Conservation (phyloP, 345 rosid genomes). For the Bruguiera parviflora region DNA sequence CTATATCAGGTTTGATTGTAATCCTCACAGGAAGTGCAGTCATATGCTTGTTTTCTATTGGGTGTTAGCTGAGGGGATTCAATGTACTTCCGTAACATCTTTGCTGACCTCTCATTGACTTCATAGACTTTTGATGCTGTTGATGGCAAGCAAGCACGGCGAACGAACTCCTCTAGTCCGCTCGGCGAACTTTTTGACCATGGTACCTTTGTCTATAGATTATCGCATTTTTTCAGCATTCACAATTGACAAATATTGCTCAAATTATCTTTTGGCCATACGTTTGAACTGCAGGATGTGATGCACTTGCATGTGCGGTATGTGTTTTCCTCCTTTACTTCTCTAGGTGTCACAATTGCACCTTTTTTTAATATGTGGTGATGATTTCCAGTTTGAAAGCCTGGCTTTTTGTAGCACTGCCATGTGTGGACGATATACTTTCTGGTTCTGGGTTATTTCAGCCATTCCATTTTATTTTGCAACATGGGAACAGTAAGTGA, state of each 20-base stretch:
- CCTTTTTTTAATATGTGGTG: conserved; percentile 12
- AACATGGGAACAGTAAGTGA: conserved; percentile 92
- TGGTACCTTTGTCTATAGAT: conserved; percentile 40
- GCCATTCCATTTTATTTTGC: conserved; percentile 93
- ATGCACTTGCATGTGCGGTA: conserved; percentile 99
- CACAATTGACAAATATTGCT: conserved; percentile 12
- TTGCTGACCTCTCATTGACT: conserved; percentile 10
- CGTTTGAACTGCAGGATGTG: conserved; percentile 68
- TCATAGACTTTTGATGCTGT: conserved; percentile 93
- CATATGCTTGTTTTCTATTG: not conserved
- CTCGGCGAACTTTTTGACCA: conserved; percentile 95
- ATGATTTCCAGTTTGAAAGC: conserved; percentile 56
- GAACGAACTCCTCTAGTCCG: conserved; percentile 87
- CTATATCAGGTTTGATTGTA: conserved; percentile 71
- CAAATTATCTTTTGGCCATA: conserved; percentile 16
- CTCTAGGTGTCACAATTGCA: not conserved
- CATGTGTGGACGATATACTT: conserved; percentile 84
- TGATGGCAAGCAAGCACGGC: conserved; percentile 97
- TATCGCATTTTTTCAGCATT: not conserved
- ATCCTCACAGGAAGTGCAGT: conserved; percentile 1
- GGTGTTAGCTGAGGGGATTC: not conserved
- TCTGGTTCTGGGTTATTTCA: conserved; percentile 96
- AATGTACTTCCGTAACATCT: conserved; percentile 4
- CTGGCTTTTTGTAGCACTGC: conserved; percentile 93
- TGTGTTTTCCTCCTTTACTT: conserved; percentile 24